phyloP scores from a whole-genome alignment of 441 rosid species.

The Arabidopsis hybrid region DNA sequence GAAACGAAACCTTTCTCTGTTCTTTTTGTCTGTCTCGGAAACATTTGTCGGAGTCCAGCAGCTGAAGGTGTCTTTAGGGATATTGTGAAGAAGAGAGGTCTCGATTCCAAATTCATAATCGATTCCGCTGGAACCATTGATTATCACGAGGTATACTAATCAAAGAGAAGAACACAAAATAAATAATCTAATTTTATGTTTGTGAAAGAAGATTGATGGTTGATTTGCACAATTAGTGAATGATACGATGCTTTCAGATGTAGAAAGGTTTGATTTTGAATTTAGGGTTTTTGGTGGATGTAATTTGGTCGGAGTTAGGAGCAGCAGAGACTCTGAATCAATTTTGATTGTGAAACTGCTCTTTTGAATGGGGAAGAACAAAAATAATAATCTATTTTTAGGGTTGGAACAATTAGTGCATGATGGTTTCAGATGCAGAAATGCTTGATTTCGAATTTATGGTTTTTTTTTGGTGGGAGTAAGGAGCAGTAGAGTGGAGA shows the following conservation, averaged over 20 bases:
- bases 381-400: no score
- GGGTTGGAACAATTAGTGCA: no score
- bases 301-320: not conserved
- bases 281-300: not conserved
- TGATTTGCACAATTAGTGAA: not conserved
- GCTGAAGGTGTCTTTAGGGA: slow-evolving; percentile 95
- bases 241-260: slow-evolving; percentile 13
- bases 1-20: slow-evolving; percentile 71
- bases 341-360: not conserved
- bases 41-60: slow-evolving; percentile 95
- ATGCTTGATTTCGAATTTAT: slow-evolving; percentile 17
- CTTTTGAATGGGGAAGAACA: slow-evolving; percentile 59
- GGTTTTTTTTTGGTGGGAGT: slow-evolving; percentile 32
- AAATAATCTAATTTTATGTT: no score
- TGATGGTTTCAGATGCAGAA: no score
- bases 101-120: slow-evolving; percentile 68
- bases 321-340: not conserved
- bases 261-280: not conserved
- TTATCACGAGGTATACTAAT: slow-evolving; percentile 71
- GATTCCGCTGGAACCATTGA: slow-evolving; percentile 93
- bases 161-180: not conserved
- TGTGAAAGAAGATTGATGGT: no score
- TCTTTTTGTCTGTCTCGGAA: slow-evolving; percentile 87
- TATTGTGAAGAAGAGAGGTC: slow-evolving; percentile 74
- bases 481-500: no score